Conservation (phyloP, 169 alveolate species). For the Cyclospora cayetanensis region DNA sequence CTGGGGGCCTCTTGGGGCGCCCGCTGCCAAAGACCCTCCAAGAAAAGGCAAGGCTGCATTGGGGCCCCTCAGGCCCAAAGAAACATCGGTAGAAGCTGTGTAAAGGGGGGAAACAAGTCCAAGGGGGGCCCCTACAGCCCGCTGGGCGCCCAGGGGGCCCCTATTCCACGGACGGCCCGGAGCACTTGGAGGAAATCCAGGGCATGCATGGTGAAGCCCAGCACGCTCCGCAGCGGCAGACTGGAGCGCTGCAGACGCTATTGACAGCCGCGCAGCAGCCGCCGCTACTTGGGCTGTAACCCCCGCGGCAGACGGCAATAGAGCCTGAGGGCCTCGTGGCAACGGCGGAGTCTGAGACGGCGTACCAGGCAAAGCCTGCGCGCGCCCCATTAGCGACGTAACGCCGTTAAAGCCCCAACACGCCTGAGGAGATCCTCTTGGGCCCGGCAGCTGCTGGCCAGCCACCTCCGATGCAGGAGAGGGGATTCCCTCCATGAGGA, state of each 20-base stretch:
- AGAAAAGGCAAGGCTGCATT: background rate
- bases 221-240: slow-evolving; percentile 56
- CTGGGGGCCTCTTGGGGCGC: background rate
- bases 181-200: background rate
- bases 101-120: background rate
- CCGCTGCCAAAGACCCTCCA: background rate
- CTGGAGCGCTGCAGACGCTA: slow-evolving; percentile 41
- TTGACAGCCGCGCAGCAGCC: slow-evolving; percentile 32
- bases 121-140: background rate
- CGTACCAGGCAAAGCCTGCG: too few relatives aligned
- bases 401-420: background rate
- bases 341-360: background rate
- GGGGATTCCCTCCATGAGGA: slow-evolving; percentile 39
- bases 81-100: background rate
- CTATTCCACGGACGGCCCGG: background rate
- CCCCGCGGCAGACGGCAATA: slow-evolving; percentile 34
- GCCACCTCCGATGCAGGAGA: slow-evolving; percentile 1
- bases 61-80: background rate
- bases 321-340: slow-evolving; percentile 16
- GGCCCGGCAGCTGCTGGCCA: background rate
- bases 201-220: background rate
- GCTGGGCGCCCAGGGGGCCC: background rate
- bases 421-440: background rate
- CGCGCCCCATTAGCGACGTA: background rate
- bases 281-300: slow-evolving; percentile 34